phyloP scores from a whole-genome alignment of 2,329 filamentous ascomycete species.

The Penicillium griseofulvum region DNA sequence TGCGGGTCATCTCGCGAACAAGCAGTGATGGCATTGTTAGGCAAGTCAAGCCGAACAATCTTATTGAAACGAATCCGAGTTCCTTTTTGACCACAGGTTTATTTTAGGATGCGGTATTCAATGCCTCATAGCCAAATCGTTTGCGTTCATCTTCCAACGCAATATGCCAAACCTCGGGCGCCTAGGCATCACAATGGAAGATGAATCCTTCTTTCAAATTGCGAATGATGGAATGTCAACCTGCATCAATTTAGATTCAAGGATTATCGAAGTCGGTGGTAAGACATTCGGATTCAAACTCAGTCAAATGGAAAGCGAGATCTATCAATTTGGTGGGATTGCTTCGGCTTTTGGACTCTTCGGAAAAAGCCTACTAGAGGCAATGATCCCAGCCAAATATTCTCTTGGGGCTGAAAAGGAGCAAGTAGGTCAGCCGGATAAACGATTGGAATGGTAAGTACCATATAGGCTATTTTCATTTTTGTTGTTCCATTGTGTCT shows the following conservation, averaged over 20 bases:
- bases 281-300: slow-evolving; percentile 36
- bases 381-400: slow-evolving; percentile 10
- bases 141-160: slow-evolving; percentile 48
- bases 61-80: background rate
- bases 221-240: slow-evolving; percentile 38
- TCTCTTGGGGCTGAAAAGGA: no score
- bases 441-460: background rate
- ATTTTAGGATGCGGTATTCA: slow-evolving; percentile 29
- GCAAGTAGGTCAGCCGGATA: background rate
- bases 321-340: slow-evolving; percentile 40
- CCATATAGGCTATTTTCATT: background rate
- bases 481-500: background rate
- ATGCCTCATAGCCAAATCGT: slow-evolving; percentile 47
- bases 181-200: slow-evolving; percentile 42
- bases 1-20: slow-evolving; percentile 48
- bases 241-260: slow-evolving; percentile 33
- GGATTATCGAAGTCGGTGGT: slow-evolving; percentile 21
- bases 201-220: slow-evolving; percentile 41
- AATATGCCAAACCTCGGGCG: slow-evolving; percentile 49
- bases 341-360: slow-evolving; percentile 41
- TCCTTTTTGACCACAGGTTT: background rate
- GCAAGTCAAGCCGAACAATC: slow-evolving; percentile 9
- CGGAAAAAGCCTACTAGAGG: slow-evolving; percentile 36
- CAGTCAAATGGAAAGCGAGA: slow-evolving; percentile 41
- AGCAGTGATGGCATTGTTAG: slow-evolving; percentile 43